Percentiles rank a stretch among this genome's conserved stretches.
Evolutionary conservation across 257 asterid species (phyloP).

Genomic region (Nemophila menziesii): DNA sequence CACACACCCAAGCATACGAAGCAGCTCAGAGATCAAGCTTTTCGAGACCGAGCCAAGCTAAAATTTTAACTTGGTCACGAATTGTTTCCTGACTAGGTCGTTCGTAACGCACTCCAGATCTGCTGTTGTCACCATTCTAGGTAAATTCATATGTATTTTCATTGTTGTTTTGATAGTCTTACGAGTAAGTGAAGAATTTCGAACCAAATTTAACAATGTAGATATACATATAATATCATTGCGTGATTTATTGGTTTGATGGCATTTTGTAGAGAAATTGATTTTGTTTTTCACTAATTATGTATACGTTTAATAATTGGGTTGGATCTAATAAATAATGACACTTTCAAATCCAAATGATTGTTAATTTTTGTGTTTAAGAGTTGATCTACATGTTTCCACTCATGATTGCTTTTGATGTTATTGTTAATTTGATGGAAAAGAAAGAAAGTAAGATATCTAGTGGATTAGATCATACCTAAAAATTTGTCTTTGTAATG

Average conservation of each 20-base stretch:
- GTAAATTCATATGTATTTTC: no score
- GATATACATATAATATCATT: not conserved
- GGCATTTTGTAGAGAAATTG: not conserved
- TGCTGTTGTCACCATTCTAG: not conserved
- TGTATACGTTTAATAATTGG: not conserved
- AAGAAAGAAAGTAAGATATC: not conserved
- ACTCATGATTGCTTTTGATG: not conserved
- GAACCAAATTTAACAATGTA: not conserved
- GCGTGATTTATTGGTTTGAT: not conserved
- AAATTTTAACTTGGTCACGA: no score
- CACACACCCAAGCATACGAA: no score
- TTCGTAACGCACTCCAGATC: conserved; percentile 23
- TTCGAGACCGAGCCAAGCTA: no score
- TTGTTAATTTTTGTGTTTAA: not conserved
- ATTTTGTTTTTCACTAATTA: no score
- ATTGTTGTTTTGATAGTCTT: no score
- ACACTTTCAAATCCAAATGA: not conserved
- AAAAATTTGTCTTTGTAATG: not conserved
- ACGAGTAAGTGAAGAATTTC: not conserved
- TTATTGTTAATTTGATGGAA: not conserved
- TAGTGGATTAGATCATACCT: not conserved
- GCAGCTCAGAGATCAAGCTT: no score
- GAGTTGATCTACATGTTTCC: not conserved
- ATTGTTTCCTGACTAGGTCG: no score
- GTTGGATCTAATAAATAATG: not conserved